Evolutionary conservation across 2,329 filamentous ascomycete genomes (phyloP), one percentile per base, ranked within the genome.

Genomic region (Monilinia polystroma): DNA sequence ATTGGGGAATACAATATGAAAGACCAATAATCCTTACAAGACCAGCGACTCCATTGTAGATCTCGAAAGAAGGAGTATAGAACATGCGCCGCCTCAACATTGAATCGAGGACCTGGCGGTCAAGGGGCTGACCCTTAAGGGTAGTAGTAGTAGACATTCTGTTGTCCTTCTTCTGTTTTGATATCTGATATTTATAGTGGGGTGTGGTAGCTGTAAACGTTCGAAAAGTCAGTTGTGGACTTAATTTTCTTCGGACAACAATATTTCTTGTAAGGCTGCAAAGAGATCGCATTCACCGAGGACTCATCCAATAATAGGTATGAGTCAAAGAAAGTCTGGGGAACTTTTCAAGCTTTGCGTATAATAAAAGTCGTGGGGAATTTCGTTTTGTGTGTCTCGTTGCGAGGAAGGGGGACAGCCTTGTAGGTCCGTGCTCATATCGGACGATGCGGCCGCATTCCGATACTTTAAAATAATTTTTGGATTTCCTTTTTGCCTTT

Each of bases 41-140:
- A 75, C 93, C 93, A 72, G 88, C 89, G 67, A 95, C 90, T 76
- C 92, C 92, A 73, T 91, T 91, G 77, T 98, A 98, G 75, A 96
- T 94, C 80, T 98, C 95, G 79, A 97, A 98, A 66, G 93, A 89
- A 64, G 93, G 93, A 70, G 93, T 97, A 81, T 95, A 96, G 84
- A 98, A 98, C 81, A 94, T 84, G 79, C 93, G 90, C 72, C 93
- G 90, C 72, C 90, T 88, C 74, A 98, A 88, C 76, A 98, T 86
- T 69, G 88, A 90, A 77, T 98, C 95, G 76, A 98, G 87, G 67
- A 86, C 82, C 68, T 84, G 81, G 76, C 92, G 88, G 80, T 98
- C 93, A 74, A 99, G 89, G 80, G 91, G 88, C 83, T 97, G 89
- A 75, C 94, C 95, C 80, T 90, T 93, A 77, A 92, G 87, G 68